phyloP scores from a whole-genome alignment of 192 early-diverging fungal species.

The Coemansia sp. region DNA sequence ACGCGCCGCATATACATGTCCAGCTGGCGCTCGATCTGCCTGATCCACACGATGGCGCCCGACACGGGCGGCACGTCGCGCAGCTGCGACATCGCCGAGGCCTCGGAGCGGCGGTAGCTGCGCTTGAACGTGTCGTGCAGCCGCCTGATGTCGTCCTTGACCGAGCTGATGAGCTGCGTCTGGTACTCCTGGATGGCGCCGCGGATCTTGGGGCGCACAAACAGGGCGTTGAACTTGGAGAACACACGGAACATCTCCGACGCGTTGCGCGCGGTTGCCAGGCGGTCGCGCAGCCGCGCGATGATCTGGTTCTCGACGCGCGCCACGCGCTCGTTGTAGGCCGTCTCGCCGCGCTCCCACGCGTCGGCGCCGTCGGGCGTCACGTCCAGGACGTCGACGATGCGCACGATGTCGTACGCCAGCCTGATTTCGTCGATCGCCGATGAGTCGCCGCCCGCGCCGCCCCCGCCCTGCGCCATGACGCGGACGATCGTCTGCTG shows the following conservation, averaged over 20 bases:
- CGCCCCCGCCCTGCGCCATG: constrained; percentile 67
- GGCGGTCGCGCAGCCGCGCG: constrained; percentile 84
- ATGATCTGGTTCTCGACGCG: constrained; percentile 99
- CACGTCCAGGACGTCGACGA: constrained; percentile 95
- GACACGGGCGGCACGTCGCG: constrained; percentile 94
- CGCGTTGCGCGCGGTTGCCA: constrained; percentile 95
- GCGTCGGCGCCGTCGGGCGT: constrained; percentile 90
- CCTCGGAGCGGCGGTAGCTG: constrained; percentile 89
- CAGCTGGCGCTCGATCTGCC: constrained; percentile 97
- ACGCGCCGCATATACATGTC: constrained; percentile 95
- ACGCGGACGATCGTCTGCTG: constrained; percentile 94
- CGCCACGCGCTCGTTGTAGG: constrained; percentile 94
- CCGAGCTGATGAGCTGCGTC: constrained; percentile 94
- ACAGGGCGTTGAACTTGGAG: constrained; percentile 99
- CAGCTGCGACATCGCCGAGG: constrained; percentile 84
- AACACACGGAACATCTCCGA: constrained; percentile 99
- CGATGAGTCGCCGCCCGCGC: constrained; percentile 63
- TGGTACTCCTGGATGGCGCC: constrained; percentile 99
- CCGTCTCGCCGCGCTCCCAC: constrained; percentile 89
- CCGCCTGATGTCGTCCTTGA: constrained; percentile 97
- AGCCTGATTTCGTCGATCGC: constrained; percentile 86
- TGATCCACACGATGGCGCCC: constrained; percentile 95
- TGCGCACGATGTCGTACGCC: constrained; percentile 92
- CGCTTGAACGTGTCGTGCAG: constrained; percentile 96
- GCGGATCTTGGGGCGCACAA: constrained; percentile 99